Base-by-base conservation (phyloP, 805 yeast genomes). In the Barnettozyma salicaria region DNA sequence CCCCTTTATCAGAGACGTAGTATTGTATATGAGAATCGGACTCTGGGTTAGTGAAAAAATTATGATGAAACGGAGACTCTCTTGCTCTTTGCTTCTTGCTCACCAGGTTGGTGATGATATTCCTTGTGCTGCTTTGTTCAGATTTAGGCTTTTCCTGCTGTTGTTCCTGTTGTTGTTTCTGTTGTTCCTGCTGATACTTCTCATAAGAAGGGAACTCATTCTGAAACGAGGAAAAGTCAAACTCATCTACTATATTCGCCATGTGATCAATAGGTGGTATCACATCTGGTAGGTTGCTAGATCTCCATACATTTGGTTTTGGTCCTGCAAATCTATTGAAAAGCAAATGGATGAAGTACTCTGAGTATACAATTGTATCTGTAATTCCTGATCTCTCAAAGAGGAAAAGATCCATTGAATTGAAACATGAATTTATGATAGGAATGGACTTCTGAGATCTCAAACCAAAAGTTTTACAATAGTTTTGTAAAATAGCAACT, bases 11-110 rank as follows among this genome's bases (percentile, higher is more conserved):
- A 0, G 89, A 74, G 5, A 74, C 78, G 53, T 80, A 88, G 55
- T 88, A 88, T 55, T 89, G 97, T 7, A 74, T 57, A 52, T 78
- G 84, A 0, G 95, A 68, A 45, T 83, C 90, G 0, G 94, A 82
- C 52, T 83, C 94, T 0, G 97, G 97, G 50, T 89, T 89, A 4
- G 90, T 78, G 61, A 87, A 87, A 51, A 73, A 85, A 27, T 73
- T 68, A 50, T 85, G 95, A 38, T 76, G 73, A 45, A 81, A 78
- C 0, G 95, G 95, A 5, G 85, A 77, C 6, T 41, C 47, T 36
- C 68, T 51, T 14, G 22, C 7, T 5, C 30, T 19, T 28, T 48
- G 44, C 16, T 20, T 30, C 13, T 19, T 24, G 9, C n/a, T 16
- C 28, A 19, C 19, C 8, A 20, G 6, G 12, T 14, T 26, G 20